phyloP scores from a whole-genome alignment of 176 grass and related monocot genomes.

The Leersia perrieri region DNA sequence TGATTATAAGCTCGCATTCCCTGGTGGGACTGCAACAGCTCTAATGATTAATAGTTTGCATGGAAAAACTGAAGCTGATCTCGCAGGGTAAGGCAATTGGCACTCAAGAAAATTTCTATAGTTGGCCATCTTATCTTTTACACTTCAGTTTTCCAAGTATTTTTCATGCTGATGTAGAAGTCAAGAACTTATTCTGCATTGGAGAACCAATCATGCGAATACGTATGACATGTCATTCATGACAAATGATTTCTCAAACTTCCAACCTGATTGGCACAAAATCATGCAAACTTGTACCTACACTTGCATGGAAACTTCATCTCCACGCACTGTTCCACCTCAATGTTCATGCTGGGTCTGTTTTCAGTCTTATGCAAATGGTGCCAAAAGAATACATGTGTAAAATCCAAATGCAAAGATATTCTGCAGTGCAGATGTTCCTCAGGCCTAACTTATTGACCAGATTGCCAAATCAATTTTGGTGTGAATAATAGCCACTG shows the following conservation, averaged over 20 bases:
- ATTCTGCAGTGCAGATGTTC: neutral
- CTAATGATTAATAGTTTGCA: constrained; percentile 50
- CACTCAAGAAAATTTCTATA: neutral
- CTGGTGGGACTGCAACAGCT: constrained; percentile 50
- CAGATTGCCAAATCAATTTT: constrained; percentile 7
- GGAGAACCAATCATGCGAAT: neutral
- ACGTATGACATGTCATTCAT: neutral
- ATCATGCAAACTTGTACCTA: neutral
- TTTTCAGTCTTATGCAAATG: neutral
- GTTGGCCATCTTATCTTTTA: neutral
- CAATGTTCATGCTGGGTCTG: neutral
- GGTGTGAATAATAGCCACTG: neutral
- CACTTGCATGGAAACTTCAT: neutral
- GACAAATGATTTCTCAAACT: neutral
- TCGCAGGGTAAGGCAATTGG: constrained; percentile 32
- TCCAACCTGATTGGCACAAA: neutral
- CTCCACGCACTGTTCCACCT: neutral
- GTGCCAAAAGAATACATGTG: no score
- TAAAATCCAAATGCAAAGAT: neutral
- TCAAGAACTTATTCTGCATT: neutral
- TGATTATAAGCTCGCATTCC: constrained; percentile 52
- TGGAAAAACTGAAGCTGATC: constrained; percentile 33
- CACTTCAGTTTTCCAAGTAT: neutral
- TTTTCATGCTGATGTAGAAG: neutral
- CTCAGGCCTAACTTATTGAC: neutral